Evolutionary conservation across 2,329 filamentous ascomycete genomes (phyloP).

Genomic region (Elsinoe australis): DNA sequence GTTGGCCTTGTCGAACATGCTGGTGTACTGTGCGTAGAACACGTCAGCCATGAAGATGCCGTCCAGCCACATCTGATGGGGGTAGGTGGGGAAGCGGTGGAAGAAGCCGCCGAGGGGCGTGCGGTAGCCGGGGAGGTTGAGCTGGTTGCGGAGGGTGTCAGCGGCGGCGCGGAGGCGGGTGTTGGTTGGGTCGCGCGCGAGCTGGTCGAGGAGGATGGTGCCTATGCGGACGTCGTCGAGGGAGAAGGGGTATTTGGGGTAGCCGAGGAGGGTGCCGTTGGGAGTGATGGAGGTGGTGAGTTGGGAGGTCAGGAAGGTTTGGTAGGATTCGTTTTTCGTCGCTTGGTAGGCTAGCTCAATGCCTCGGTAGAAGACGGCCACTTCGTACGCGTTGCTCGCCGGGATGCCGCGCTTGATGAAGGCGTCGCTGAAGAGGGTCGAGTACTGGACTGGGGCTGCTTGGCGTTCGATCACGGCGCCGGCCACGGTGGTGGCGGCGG

Average conservation of each 20-base stretch:
- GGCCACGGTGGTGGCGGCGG: slow-evolving; percentile 8
- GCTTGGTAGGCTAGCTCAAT: background rate
- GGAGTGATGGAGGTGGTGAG: slow-evolving; percentile 54
- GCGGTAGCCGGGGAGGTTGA: slow-evolving; percentile 48
- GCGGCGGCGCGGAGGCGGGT: slow-evolving; percentile 58
- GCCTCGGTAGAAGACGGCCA: slow-evolving; percentile 6
- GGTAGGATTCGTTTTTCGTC: background rate
- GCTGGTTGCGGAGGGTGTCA: slow-evolving; percentile 78
- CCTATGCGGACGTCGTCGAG: slow-evolving; percentile 76
- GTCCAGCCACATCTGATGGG: slow-evolving; percentile 48
- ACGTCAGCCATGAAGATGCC: slow-evolving; percentile 46
- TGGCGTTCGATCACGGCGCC: slow-evolving; percentile 10
- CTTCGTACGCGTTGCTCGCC: slow-evolving; percentile 9
- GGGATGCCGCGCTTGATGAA: slow-evolving; percentile 10
- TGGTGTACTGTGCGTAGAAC: slow-evolving; percentile 33
- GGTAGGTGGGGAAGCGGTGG: slow-evolving; percentile 36
- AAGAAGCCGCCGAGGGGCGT: slow-evolving; percentile 30
- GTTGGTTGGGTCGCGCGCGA: slow-evolving; percentile 41
- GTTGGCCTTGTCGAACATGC: slow-evolving; percentile 17
- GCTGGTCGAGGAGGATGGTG: slow-evolving; percentile 74
- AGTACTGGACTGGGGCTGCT: slow-evolving; percentile 1
- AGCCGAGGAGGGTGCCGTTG: slow-evolving; percentile 73
- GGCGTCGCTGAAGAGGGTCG: slow-evolving; percentile 10
- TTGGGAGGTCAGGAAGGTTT: slow-evolving; percentile 9
- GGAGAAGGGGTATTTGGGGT: slow-evolving; percentile 74